Evolutionary conservation across 257 asterid genomes (phyloP), one percentile per base, ranked within the genome.

Genomic region (Solanum megistacrolobum): DNA sequence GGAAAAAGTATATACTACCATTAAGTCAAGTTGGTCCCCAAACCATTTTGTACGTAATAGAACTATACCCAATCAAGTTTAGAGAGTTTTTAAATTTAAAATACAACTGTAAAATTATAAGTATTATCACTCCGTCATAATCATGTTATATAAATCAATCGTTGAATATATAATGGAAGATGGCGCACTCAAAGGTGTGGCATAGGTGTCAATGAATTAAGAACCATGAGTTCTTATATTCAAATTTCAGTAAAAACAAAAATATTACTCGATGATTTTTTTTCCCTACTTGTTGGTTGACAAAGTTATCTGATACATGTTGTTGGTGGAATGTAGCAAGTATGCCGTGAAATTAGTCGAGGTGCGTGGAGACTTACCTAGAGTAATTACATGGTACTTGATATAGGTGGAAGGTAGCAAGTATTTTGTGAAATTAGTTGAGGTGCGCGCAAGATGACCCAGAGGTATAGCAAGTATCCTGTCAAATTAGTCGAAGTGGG

Each of bases 221-320:
- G 9, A 27, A 27, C 4, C 1, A n/a, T n/a, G 18, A n/a, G 36
- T 6, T 27, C 11, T 68, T 6, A 13, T 3, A 14, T 68, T 68
- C 74, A 68, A 68, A 25, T 66, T 0, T 0, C 35, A 12, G 10
- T 2, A 68, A 6, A 27, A 14, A 68, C 5, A 68, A 0, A 12
- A 27, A 27, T 12, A 68, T 12, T 2, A 16, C 8, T 14, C 3
- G 36, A 6, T 6, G 21, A 5, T 13, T 68, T 68, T 68, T 68
- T 68, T 6, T 13, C 0, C 35, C 7, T 13, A 68, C 6, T 11
- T 66, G 9, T 68, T 68, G 36, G 36, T 68, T 12, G 0, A 68
- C 21, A 12, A 9, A 4, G 10, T 12, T 27, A 68, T 12, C 2
- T 27, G 8, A 5, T 66, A 11, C 9, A 1, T 0, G 2, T 25